Evolutionary conservation across 352 stramenopile species (phyloP).

Genomic region (Globisporangium yorkense): DNA sequence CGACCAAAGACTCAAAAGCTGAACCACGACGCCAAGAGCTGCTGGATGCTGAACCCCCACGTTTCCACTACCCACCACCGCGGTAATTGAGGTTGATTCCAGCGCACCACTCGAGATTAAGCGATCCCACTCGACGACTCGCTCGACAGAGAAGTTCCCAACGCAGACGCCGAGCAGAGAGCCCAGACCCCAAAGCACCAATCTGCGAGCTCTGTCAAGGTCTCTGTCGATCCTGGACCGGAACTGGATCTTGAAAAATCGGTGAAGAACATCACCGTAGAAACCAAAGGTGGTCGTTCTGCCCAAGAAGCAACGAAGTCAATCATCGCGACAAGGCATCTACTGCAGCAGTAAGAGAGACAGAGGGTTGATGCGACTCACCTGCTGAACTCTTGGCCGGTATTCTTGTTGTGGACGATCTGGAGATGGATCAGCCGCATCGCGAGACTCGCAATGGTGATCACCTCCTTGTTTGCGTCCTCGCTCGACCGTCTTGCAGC

Average conservation of each 20-base stretch:
- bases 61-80: background rate
- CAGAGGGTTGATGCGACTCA: background rate
- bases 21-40: slow-evolving; percentile 21
- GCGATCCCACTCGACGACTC: background rate
- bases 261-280: slow-evolving; percentile 23
- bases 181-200: slow-evolving; percentile 4
- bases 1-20: slow-evolving; percentile 22
- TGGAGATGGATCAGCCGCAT: slow-evolving; percentile 12
- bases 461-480: background rate
- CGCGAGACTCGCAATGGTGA: background rate
- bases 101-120: background rate
- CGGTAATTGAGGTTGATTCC: background rate
- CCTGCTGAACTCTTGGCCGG: slow-evolving; percentile 7
- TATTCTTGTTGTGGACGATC: slow-evolving; percentile 2
- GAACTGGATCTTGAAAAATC: slow-evolving; percentile 2
- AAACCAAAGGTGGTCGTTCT: slow-evolving; percentile 23
- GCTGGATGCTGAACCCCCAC: slow-evolving; percentile 14
- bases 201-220: background rate
- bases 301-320: background rate
- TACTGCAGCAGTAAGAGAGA: background rate
- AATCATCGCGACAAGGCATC: background rate
- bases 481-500: background rate
- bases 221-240: too few relatives aligned
- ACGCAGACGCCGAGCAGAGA: slow-evolving; percentile 7
- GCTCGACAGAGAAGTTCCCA: background rate